Evolutionary conservation across 805 yeast genomes (phyloP), one percentile per base, ranked within the genome.

Genomic region (Metschnikowia picachoensis): DNA sequence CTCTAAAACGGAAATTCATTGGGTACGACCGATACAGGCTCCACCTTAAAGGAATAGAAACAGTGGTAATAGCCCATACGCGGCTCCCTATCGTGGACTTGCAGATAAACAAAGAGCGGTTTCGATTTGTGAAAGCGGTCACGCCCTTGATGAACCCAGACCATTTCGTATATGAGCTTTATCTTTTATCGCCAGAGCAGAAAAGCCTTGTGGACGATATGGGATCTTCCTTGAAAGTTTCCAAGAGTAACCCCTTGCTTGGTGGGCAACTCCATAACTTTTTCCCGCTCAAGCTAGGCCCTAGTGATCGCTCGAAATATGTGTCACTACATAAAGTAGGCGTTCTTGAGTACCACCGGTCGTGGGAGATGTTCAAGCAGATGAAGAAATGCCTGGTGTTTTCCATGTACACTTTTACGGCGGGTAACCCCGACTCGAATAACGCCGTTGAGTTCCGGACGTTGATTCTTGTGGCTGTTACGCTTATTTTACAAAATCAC

Each of bases 21-120:
- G 48, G 54, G 15, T 50, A 50, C 31, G 16, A 29, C 15, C 44
- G 54, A 37, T 50, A 46, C 41, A 35, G 51, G 4, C 38, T 50
- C 16, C 41, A 39, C 20, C 17, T 47, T 5, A 39, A 36, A n/a
- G 43, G 47, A 3, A 39, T 30, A 3, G 47, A 43, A 28, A 39
- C 41, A 3, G 48, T 48, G 12, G 20, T 50, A 7, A 31, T 50
- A 11, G 39, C 40, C 11, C 54, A 50, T 20, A 35, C 40, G 35
- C 29, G 48, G 30, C 41, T 48, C 27, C 47, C 48, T 9, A 45
- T 50, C 13, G 42, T 40, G 30, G 54, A 50, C 35, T 41, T 48
- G 16, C 33, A 38, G 25, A 34, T 44, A 33, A 20, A 39, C 9
- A 34, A 35, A n/a, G 44, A 45, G 16, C 38, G 49, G 3, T 50